Evolutionary conservation across 106 monocot species (phyloP).

Genomic region (Dendrobium catenatum): DNA sequence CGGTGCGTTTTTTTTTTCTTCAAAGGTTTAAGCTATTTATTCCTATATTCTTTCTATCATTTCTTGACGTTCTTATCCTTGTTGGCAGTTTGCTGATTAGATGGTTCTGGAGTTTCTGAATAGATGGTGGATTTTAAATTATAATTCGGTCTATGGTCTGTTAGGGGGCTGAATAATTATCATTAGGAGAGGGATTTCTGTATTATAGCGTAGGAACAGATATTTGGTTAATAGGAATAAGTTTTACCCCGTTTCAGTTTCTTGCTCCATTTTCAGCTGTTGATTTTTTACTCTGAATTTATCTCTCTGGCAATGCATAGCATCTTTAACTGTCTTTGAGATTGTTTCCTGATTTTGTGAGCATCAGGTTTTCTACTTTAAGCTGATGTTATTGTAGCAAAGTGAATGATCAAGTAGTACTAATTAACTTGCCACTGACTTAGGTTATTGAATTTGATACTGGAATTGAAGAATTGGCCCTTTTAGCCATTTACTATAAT

Average conservation of each 20-base stretch:
- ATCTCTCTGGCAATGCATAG: neutral
- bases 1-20: conserved; percentile 3
- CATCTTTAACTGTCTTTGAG: neutral
- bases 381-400: neutral
- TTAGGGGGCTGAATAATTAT: too few relatives aligned
- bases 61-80: too few relatives aligned
- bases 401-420: neutral
- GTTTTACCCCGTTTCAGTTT: neutral
- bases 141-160: too few relatives aligned
- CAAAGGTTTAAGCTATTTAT: too few relatives aligned
- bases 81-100: too few relatives aligned
- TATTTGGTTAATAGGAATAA: neutral
- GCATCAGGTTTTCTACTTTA: neutral
- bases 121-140: too few relatives aligned
- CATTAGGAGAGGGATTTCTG: neutral
- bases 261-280: neutral
- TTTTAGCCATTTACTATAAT: neutral
- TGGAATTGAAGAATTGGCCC: neutral
- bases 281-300: neutral
- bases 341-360: neutral
- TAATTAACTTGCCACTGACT: neutral
- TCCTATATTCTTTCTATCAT: too few relatives aligned
- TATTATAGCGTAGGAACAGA: neutral
- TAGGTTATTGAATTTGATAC: neutral
- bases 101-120: too few relatives aligned